Conservation (phyloP, 192 early-diverging fungal species). For the Podila verticillata region DNA sequence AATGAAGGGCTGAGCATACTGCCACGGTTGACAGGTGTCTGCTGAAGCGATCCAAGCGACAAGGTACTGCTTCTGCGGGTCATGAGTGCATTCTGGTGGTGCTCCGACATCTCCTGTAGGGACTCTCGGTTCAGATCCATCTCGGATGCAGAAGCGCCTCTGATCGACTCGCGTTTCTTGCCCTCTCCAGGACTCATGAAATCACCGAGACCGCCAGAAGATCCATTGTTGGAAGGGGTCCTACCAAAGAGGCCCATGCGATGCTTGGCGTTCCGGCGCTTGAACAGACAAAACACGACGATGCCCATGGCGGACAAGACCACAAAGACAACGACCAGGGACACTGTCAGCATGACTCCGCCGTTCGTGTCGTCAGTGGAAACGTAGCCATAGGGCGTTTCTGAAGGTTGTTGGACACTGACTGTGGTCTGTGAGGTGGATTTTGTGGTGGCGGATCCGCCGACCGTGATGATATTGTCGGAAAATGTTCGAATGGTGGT, state of each 20-base stretch:
- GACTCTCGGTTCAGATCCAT: constrained; percentile 7
- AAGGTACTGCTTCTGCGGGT: constrained; percentile 24
- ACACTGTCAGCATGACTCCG: constrained; percentile 20
- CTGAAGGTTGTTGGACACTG: neutral
- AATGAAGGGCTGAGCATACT: constrained; percentile 4
- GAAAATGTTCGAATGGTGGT: neutral
- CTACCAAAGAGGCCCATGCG: constrained; percentile 6
- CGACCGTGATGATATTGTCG: neutral
- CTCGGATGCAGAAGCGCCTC: neutral
- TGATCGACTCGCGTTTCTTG: neutral
- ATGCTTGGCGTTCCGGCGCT: constrained; percentile 16
- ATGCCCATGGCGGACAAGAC: constrained; percentile 24
- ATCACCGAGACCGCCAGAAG: constrained; percentile 2
- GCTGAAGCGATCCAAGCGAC: constrained; percentile 12
- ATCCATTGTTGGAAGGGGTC: neutral
- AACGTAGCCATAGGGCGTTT: neutral
- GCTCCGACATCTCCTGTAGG: constrained; percentile 38
- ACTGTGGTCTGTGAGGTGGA: neutral
- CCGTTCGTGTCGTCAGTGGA: neutral
- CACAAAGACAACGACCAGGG: constrained; percentile 26
- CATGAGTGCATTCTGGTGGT: constrained; percentile 14
- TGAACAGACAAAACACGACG: constrained; percentile 31
- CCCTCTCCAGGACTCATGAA: neutral
- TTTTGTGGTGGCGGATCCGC: neutral
- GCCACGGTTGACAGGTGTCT: neutral